Evolutionary conservation across 495 filamentous ascomycete genomes (phyloP).

Genomic region (Annulohypoxylon moriforme): DNA sequence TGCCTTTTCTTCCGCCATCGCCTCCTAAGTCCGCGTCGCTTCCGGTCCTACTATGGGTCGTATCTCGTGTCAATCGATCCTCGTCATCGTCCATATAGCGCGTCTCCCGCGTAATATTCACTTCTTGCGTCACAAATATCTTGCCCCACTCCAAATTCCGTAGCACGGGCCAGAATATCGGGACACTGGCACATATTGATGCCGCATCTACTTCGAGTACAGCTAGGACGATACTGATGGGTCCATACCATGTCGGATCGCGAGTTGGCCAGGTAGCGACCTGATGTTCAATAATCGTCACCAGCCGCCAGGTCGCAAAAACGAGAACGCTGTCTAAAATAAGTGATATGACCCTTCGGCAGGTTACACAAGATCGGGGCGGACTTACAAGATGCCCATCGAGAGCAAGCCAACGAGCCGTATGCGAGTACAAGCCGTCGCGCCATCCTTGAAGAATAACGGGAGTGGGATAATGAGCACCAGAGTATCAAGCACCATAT

Average conservation of each 20-base stretch:
- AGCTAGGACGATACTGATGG: conserved; percentile 48
- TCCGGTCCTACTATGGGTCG: conserved; percentile 33
- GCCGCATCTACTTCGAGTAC: conserved; percentile 48
- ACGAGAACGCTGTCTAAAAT: conserved; percentile 44
- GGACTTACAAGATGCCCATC: conserved; percentile 48
- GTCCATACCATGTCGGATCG: conserved; percentile 53
- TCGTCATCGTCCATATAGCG: conserved; percentile 40
- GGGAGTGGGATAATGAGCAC: conserved; percentile 50
- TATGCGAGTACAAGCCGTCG: conserved; percentile 30
- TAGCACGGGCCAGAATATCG: conserved; percentile 49
- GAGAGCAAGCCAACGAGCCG: conserved; percentile 45
- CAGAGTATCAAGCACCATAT: conserved; percentile 48
- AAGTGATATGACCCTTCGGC: not conserved
- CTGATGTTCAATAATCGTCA: conserved; percentile 45
- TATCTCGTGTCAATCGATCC: conserved; percentile 38
- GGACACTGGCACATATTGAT: conserved; percentile 52
- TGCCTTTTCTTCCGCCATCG: conserved; percentile 1
- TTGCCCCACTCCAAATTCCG: conserved; percentile 32
- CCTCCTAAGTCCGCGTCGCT: conserved; percentile 35
- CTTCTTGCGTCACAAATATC: conserved; percentile 49
- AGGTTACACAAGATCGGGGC: not conserved
- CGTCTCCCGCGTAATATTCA: conserved; percentile 49
- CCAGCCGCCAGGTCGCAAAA: conserved; percentile 50
- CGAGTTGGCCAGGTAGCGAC: conserved; percentile 45
- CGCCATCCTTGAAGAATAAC: conserved; percentile 45